Conservation (phyloP, 305 asterid species). For the Ajuga reptans region DNA sequence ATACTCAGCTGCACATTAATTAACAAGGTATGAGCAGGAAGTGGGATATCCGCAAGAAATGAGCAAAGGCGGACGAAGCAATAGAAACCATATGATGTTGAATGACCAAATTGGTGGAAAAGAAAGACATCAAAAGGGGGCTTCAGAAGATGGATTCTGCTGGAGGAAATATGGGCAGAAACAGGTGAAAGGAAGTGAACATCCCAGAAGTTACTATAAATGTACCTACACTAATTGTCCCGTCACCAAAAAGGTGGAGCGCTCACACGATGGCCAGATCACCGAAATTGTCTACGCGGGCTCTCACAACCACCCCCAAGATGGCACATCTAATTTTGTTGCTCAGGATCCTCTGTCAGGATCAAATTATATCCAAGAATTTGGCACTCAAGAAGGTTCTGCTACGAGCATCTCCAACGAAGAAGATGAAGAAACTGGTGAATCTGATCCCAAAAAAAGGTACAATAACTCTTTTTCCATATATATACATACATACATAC, state of each 20-base stretch:
- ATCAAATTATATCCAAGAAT: neutral
- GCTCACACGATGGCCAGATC: slow-evolving; percentile 53
- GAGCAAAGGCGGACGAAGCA: neutral
- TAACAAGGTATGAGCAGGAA: neutral
- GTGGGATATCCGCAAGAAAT: slow-evolving; percentile 20
- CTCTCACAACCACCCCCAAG: slow-evolving; percentile 57
- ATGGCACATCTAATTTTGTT: neutral
- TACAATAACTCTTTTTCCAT: neutral
- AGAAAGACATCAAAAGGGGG: slow-evolving; percentile 23
- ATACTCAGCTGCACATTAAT: no score
- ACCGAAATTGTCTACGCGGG: slow-evolving; percentile 67
- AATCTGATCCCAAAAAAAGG: slow-evolving; percentile 57
- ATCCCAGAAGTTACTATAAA: slow-evolving; percentile 66
- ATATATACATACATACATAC: no score
- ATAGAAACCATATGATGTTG: slow-evolving; percentile 1
- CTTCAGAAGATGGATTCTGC: slow-evolving; percentile 58
- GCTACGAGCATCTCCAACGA: slow-evolving; percentile 16
- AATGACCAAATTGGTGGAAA: slow-evolving; percentile 21
- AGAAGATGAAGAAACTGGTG: slow-evolving; percentile 41
- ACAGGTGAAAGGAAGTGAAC: slow-evolving; percentile 76
- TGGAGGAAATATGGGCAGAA: slow-evolving; percentile 91
- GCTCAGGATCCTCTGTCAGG: neutral
- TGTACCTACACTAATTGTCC: slow-evolving; percentile 51
- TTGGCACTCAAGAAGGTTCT: no score
- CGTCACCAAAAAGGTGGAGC: slow-evolving; percentile 66